Base-by-base conservation (phyloP, 2,329 filamentous ascomycete genomes). In the Hortaea werneckii region DNA sequence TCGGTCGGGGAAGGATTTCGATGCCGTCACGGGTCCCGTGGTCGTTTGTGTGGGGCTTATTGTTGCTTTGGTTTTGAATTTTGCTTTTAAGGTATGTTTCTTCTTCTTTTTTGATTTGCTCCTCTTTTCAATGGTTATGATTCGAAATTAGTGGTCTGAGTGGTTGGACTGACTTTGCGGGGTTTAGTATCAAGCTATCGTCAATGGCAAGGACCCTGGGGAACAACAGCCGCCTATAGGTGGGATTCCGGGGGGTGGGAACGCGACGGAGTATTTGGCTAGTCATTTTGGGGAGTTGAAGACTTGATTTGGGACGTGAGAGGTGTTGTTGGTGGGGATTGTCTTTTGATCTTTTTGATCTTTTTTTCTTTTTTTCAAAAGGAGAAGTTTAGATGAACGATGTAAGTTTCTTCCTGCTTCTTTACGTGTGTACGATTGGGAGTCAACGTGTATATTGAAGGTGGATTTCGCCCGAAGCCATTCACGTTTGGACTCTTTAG, bases 1-100 rank as follows among this genome's bases (percentile, higher is more conserved):
- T 64, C 74, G 92, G 53, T 95, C 87, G 59, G 88, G 87, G 7
- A 90, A 84, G 65, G 89, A 96, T 58, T 94, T 98, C 65, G 90
- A 98, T 65, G 92, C 88, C 57, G 71, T 90, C 59, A 67, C 87
- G 49, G 92, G 92, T 0, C 92, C 92, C 1, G 67, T 95, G 45
- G 75, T 94, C 6, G 82, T 96, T 38, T 92, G 86, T 59, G 67
- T 83, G 34, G 85, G 88, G 3, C 65, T 98, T 61, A 82, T 86
- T 51, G 60, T 83, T 42, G 88, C 89, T 5, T 67, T 98, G 60
- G 73, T 87, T 49, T 63, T 95, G 57, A 98, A 98, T 65, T 94
- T 96, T 69, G 77, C 77, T 26, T 87, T 96, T 64, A 88, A 90
- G 74, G 83, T 87, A 66, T 41, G 58, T 55, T 34, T 11, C 43